phyloP scores from a whole-genome alignment of 805 yeast genomes.

The Peterozyma toletana region DNA sequence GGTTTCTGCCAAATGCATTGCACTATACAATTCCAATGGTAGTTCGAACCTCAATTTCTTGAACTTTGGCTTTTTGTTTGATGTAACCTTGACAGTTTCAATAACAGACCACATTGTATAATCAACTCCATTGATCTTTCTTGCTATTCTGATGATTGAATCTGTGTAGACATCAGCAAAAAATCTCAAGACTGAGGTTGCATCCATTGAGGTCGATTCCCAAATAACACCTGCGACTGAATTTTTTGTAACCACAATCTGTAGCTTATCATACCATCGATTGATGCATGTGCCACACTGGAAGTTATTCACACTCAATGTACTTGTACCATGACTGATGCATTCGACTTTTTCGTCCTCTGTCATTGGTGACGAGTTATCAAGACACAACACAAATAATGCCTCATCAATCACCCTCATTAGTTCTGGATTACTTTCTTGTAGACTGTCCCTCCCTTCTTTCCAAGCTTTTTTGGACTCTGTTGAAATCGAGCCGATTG shows the following conservation, averaged over 20 bases:
- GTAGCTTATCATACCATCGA: conserved; percentile 54
- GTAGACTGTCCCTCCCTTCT: conserved; percentile 33
- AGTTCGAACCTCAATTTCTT: conserved; percentile 24
- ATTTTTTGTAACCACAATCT: conserved; percentile 44
- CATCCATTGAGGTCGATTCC: conserved; percentile 53
- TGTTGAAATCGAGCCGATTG: conserved; percentile 49
- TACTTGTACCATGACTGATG: conserved; percentile 45
- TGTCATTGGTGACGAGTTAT: conserved; percentile 35
- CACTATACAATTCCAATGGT: conserved; percentile 38
- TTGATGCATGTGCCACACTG: conserved; percentile 54
- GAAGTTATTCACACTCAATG: conserved; percentile 34
- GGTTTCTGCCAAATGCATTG: conserved; percentile 50
- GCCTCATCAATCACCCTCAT: conserved; percentile 39
- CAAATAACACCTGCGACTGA: conserved; percentile 55
- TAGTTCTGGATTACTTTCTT: conserved; percentile 26
- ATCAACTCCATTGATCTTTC: conserved; percentile 49
- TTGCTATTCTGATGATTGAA: conserved; percentile 46
- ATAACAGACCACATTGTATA: conserved; percentile 45
- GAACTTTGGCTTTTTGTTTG: conserved; percentile 27
- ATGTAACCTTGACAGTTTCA: conserved; percentile 25
- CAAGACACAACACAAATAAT: conserved; percentile 44
- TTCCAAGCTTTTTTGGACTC: conserved; percentile 45
- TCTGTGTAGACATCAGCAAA: conserved; percentile 54
- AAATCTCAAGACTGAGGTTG: conserved; percentile 49
- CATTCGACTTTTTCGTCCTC: conserved; percentile 42